These are phyloP conservation scores for Chrysoporthe cubensis DNA, from an alignment of 2,329 filamentous ascomycete species.

Conservation along the genomic window DNA sequence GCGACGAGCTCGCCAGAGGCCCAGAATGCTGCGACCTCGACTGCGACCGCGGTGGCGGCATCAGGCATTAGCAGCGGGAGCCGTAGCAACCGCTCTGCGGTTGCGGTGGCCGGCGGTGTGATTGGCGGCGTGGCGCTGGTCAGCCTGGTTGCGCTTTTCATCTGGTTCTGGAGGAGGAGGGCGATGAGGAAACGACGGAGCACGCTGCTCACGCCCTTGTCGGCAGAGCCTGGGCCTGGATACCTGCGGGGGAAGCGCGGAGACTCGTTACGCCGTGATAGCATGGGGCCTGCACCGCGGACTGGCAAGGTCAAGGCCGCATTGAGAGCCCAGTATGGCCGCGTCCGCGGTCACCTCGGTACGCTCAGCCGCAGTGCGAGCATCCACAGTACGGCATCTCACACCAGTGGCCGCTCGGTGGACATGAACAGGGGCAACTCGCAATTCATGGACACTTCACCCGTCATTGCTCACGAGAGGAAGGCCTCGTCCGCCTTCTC, in stretches of 20 bases:
- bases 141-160: slow-evolving; percentile 49
- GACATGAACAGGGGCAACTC: slow-evolving; percentile 58
- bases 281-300: slow-evolving; percentile 54
- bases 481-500: slow-evolving; percentile 39
- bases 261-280: slow-evolving; percentile 50
- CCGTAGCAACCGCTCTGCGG: slow-evolving; percentile 40
- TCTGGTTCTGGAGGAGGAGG: slow-evolving; percentile 56
- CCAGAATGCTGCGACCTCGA: slow-evolving; percentile 19
- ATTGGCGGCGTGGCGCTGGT: slow-evolving; percentile 53
- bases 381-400: slow-evolving; percentile 34
- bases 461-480: slow-evolving; percentile 42
- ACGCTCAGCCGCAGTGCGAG: slow-evolving; percentile 32
- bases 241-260: slow-evolving; percentile 35
- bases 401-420: slow-evolving; percentile 44
- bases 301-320: slow-evolving; percentile 46
- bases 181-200: slow-evolving; percentile 48
- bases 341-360: slow-evolving; percentile 42
- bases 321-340: slow-evolving; percentile 42
- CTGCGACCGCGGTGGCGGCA: slow-evolving; percentile 33
- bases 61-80: slow-evolving; percentile 27
- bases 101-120: slow-evolving; percentile 55
- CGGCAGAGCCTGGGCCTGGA: slow-evolving; percentile 35
- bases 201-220: slow-evolving; percentile 54
- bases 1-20: slow-evolving; percentile 23
- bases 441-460: slow-evolving; percentile 47